Percentiles rank a stretch among this genome's conserved stretches.
These are phyloP conservation scores for Penicillium soppii DNA, from an alignment of 495 filamentous ascomycete genomes.

Conservation along the genomic window DNA sequence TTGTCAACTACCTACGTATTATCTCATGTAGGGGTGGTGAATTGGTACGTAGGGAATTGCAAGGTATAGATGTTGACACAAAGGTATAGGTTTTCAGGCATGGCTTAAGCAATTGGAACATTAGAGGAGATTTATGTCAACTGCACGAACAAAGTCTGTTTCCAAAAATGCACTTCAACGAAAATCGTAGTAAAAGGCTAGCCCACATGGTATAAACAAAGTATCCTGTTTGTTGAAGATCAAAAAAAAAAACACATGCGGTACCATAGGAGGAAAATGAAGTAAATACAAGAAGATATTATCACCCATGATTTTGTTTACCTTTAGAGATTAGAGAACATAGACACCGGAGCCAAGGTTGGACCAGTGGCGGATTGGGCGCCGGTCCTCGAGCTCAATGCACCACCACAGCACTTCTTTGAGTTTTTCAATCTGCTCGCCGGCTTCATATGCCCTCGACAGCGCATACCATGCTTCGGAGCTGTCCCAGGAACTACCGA, in stretches of 20 bases:
- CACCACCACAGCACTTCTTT: slow-evolving; percentile 74
- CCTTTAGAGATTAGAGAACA: slow-evolving; percentile 37
- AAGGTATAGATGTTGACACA: no score
- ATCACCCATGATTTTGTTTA: slow-evolving; percentile 7
- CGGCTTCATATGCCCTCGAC: slow-evolving; percentile 79
- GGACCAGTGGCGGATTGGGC: slow-evolving; percentile 49
- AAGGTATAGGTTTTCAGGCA: no score
- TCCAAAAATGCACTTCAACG: slow-evolving; percentile 15
- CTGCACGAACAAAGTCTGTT: slow-evolving; percentile 14
- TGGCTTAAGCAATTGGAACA: no score
- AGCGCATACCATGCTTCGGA: slow-evolving; percentile 93
- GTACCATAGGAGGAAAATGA: slow-evolving; percentile 12
- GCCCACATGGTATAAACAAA: slow-evolving; percentile 23
- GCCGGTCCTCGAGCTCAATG: slow-evolving; percentile 59
- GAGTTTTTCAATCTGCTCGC: slow-evolving; percentile 78
- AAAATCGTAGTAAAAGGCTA: slow-evolving; percentile 12
- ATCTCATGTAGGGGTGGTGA: no score
- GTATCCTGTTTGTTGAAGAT: slow-evolving; percentile 32
- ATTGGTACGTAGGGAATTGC: no score
- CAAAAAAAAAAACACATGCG: slow-evolving; percentile 11
- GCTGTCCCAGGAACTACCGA: slow-evolving; percentile 87
- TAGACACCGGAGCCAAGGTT: slow-evolving; percentile 48
- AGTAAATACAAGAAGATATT: slow-evolving; percentile 32
- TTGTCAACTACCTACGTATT: no score
- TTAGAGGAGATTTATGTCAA: no score